Evolutionary conservation across 768 basidiomycete genomes (phyloP), one percentile per base, ranked within the genome.

Genomic region (Podaxis mareebaensis): DNA sequence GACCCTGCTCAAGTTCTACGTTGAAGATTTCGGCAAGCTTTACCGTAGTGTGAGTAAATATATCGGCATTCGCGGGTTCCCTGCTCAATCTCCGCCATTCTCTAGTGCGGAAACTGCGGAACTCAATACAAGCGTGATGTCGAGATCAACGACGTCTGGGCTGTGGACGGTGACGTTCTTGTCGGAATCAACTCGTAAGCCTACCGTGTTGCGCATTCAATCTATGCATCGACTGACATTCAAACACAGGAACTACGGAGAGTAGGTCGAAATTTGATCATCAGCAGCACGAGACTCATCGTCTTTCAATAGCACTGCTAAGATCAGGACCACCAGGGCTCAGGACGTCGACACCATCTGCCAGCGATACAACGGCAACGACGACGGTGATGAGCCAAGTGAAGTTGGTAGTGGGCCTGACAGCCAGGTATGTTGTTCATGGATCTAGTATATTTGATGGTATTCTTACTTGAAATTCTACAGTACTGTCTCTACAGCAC

Each of bases 1-100:
- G 17, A 63, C 26, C 40, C 33, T 17, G 20, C 30, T 6, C 30
- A 40, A 77, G 76, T 78, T 78, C 75, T 78, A 78, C 55, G 76
- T 71, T 10, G 76, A 77, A 67, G 73, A 77, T 67, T 77, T 77
- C 57, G 76, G 76, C 36, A 78, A 78, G 62, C 70, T 78, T 55
- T 78, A 77, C 63, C 73, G 76, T 46, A 66, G 61, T 44, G 67
- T 65, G 15, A 64, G 67, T 64, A 8, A 12, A n/a, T 30, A n/a
- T 10, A 4, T 22, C 10, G 10, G 52, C 63, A 64, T 12, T 63
- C 53, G 51, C 20, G 53, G 57, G 58, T 64, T 22, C 20, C 11
- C 42, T 20, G 60, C 58, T 64, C 42, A 53, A 44, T 61, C 30
- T 33, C 22, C 56, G 55, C 46, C 51, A 26, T 53, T 53, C 7